Conservation (phyloP, 768 basidiomycete species). For the Tulasnella sp. region DNA sequence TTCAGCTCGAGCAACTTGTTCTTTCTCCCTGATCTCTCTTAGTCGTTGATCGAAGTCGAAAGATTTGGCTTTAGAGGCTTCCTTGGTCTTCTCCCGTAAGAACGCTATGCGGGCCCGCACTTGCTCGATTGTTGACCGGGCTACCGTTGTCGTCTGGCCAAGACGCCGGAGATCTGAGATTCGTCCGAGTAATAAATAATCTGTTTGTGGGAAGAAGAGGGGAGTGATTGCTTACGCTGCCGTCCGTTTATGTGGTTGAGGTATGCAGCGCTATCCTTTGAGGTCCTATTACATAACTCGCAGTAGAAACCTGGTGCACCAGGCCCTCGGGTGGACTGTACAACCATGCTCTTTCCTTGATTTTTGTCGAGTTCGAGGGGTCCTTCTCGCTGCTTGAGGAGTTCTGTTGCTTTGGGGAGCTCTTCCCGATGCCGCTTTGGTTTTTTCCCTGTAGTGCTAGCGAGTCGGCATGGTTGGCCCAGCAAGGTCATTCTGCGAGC, state of each 20-base stretch:
- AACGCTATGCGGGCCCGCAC: constrained; percentile 86
- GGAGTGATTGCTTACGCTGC: constrained; percentile 58
- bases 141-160: constrained; percentile 94
- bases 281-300: constrained; percentile 83
- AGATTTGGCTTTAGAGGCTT: constrained; percentile 76
- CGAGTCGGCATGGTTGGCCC: constrained; percentile 1
- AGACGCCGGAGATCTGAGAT: constrained; percentile 74
- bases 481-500: constrained; percentile 21
- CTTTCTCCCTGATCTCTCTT: constrained; percentile 71
- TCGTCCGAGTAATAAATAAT: neutral
- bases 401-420: constrained; percentile 87
- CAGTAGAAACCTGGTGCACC: constrained; percentile 94
- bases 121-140: constrained; percentile 86
- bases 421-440: constrained; percentile 64
- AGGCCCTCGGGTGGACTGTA: constrained; percentile 77
- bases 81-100: constrained; percentile 81
- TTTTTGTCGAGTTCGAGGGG: constrained; percentile 93
- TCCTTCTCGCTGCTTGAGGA: constrained; percentile 82
- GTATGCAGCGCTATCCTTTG: constrained; percentile 92
- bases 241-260: constrained; percentile 94
- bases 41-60: constrained; percentile 92
- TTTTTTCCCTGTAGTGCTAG: constrained; percentile 61
- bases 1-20: constrained; percentile 59
- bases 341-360: constrained; percentile 90
- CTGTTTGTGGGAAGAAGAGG: neutral